Evolutionary conservation across 495 filamentous ascomycete genomes (phyloP), one percentile per base, ranked within the genome.

Genomic region (Eremomyces bilateralis): DNA sequence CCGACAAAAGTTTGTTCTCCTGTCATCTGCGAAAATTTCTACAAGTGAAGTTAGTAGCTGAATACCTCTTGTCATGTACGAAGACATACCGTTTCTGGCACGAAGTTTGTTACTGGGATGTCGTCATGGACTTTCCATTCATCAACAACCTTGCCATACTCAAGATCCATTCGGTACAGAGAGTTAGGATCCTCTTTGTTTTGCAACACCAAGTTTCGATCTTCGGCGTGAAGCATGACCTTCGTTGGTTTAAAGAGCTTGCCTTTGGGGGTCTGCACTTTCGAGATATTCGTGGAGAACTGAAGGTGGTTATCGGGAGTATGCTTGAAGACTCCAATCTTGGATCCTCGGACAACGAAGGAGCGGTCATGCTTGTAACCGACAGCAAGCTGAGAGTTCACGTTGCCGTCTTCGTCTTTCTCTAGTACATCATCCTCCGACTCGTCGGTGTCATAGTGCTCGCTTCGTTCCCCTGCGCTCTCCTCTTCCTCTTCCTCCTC

Each of bases 111-210:
- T 34, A 97, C 81, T 0, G 76, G 69, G 37, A 97, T 94, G 56
- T 97, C 81, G 37, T 97, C 84, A 46, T 97, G 85, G n/a, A 97
- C 67, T 44, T 91, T 94, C 88, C 88, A 97, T 54, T 97, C 90
- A 49, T 97, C 90, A 1, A 95, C 81, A n/a, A 97, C 79, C 60
- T 93, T 95, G 36, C 88, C 88, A 47, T 88, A 90, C 47, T 95
- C 90, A 39, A 97, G 60, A 60, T 97, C 88, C 88, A 97, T 94
- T 18, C 79, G 80, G 48, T 82, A 97, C n/a, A 97, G 61, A 19
- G 73, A 80, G 56, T 97, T 83, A 3, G 90, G 82, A 40, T 94
- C 71, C 21, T 71, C 60, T 20, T 62, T 62, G 43, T 85, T 80
- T 49, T 97, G 90, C 28, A 97, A 57, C 45, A 97, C 83, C 71